A percentile compares a stretch with the other conserved stretches of the same genome.
These are phyloP conservation scores for Emmonsiellopsis sp. DNA, from an alignment of 2,329 filamentous ascomycete genomes.

Conservation along the genomic window DNA sequence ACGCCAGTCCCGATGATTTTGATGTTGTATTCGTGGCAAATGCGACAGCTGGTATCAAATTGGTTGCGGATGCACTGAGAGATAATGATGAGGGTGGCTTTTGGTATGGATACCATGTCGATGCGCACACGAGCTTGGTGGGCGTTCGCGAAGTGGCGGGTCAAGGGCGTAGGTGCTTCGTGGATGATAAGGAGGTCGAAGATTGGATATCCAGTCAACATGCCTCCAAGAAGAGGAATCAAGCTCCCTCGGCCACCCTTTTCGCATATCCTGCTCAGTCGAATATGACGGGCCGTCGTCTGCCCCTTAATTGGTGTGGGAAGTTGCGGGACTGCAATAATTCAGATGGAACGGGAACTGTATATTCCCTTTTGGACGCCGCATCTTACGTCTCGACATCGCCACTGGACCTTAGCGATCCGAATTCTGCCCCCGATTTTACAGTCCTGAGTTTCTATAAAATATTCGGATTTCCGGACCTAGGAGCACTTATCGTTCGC, in stretches of 20 bases:
- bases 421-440: conserved; percentile 64
- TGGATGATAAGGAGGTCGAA: conserved; percentile 52
- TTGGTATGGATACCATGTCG: conserved; percentile 71
- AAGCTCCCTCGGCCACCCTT: conserved; percentile 31
- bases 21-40: conserved; percentile 89
- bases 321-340: conserved; percentile 32
- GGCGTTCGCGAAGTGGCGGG: conserved; percentile 66
- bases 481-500: conserved; percentile 75
- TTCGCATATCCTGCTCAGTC: conserved; percentile 89
- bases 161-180: conserved; percentile 53
- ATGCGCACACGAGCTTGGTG: conserved; percentile 78
- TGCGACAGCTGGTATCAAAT: conserved; percentile 80
- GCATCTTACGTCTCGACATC: conserved; percentile 72
- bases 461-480: conserved; percentile 92
- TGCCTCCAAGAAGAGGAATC: conserved; percentile 8
- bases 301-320: conserved; percentile 61
- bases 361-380: conserved; percentile 71
- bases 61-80: conserved; percentile 70
- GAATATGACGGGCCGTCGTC: conserved; percentile 75
- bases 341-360: conserved; percentile 20
- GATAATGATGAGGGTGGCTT: conserved; percentile 58
- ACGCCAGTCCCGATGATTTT: conserved; percentile 69
- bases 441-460: conserved; percentile 86
- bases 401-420: conserved; percentile 58
- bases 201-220: conserved; percentile 48